These are phyloP conservation scores for Cladosporium sp. DNA, from an alignment of 2,329 filamentous ascomycete genomes.

Conservation along the genomic window DNA sequence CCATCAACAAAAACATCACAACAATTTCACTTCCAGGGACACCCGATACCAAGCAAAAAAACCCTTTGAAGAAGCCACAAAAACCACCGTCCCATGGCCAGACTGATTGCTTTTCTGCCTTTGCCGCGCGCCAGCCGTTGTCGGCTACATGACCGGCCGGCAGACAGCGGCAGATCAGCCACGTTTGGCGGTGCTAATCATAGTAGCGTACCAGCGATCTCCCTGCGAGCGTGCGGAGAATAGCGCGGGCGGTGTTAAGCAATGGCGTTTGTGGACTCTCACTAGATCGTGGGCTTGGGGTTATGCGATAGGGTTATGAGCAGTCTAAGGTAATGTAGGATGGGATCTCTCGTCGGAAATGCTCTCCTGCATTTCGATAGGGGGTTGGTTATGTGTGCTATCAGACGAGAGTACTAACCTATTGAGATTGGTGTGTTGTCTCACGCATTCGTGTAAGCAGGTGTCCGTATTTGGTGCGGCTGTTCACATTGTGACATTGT, in stretches of 20 bases:
- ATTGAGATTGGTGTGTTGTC: background rate
- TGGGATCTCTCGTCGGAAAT: background rate
- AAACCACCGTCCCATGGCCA: constrained; percentile 5
- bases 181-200: constrained; percentile 9
- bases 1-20: background rate
- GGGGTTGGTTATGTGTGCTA: background rate
- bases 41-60: background rate
- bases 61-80: constrained; percentile 19
- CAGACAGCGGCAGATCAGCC: constrained; percentile 16
- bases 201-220: constrained; percentile 19
- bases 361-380: background rate
- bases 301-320: background rate
- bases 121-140: constrained; percentile 6
- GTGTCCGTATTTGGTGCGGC: background rate
- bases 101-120: background rate
- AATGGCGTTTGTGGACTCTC: background rate
- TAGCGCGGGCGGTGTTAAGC: constrained; percentile 14
- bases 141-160: background rate
- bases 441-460: background rate
- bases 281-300: background rate
- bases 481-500: background rate
- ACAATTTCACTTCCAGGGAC: constrained; percentile 2
- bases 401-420: background rate
- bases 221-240: constrained; percentile 16
- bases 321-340: background rate